Evolutionary conservation across 805 yeast species (phyloP).

Genomic region (Metschnikowia chrysomelidarum): DNA sequence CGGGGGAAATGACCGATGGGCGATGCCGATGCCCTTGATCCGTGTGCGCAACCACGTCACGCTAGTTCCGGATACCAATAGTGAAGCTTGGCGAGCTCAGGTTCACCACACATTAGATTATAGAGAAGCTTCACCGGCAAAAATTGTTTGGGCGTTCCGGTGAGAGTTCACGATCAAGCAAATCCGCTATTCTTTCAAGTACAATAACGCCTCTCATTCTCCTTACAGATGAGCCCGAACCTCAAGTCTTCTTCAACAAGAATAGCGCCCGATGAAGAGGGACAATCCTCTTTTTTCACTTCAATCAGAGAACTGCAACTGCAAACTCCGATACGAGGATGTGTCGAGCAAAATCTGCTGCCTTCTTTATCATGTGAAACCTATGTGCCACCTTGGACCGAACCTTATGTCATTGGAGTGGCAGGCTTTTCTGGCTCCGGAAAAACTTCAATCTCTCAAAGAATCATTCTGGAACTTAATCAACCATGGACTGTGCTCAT

Average conservation of each 20-base stretch:
- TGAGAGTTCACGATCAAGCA: no score
- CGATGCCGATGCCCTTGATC: no score
- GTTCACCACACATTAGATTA: no score
- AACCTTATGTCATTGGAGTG: constrained; percentile 82
- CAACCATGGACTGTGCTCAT: constrained; percentile 94
- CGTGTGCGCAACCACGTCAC: no score
- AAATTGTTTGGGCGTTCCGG: no score
- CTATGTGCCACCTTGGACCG: constrained; percentile 79
- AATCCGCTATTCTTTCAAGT: no score
- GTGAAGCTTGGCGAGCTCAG: no score
- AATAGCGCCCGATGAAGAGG: constrained; percentile 25
- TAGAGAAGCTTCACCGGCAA: no score
- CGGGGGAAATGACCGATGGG: no score
- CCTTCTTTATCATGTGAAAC: constrained; percentile 6
- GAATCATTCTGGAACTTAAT: constrained; percentile 69
- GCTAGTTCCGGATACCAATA: no score
- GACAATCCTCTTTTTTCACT: constrained; percentile 25
- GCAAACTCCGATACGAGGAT: constrained; percentile 3
- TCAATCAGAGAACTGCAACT: constrained; percentile 8
- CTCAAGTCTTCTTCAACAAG: constrained; percentile 19
- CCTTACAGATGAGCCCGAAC: constrained; percentile 8
- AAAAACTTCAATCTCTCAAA: constrained; percentile 86
- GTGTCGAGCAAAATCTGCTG: not conserved
- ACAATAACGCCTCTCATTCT: no score
- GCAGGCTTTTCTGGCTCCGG: constrained; percentile 83